Evolutionary conservation across 768 basidiomycete species (phyloP).

Genomic region (Chiua virens): DNA sequence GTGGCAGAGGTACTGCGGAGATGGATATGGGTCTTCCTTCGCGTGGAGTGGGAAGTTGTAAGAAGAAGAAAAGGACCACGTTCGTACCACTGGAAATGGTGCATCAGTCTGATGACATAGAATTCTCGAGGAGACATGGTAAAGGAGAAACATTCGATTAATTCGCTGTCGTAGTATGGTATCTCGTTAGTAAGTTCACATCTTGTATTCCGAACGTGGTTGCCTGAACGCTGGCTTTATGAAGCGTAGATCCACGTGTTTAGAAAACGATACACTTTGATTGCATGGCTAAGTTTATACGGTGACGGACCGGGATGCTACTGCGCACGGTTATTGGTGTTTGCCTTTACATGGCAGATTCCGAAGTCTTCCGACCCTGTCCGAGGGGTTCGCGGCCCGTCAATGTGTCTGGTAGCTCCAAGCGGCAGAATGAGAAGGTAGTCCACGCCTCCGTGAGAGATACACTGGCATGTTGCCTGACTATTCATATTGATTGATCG

Average conservation of each 20-base stretch:
- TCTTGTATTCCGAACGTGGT: background rate
- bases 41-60: constrained; percentile 95
- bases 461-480: background rate
- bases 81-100: constrained; percentile 1
- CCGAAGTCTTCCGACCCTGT: constrained; percentile 14
- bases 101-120: constrained; percentile 8
- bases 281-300: background rate
- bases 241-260: constrained; percentile 7
- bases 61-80: constrained; percentile 43
- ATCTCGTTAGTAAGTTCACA: constrained; percentile 13
- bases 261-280: background rate
- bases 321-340: background rate
- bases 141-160: constrained; percentile 21
- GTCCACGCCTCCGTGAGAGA: constrained; percentile 8
- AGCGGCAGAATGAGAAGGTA: background rate
- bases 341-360: background rate
- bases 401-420: background rate
- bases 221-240: constrained; percentile 1
- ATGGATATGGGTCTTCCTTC: constrained; percentile 98
- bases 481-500: background rate
- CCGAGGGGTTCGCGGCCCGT: background rate
- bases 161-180: constrained; percentile 2
- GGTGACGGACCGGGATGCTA: background rate
- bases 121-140: constrained; percentile 11
- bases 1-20: constrained; percentile 83